Conservation (phyloP, 2,329 filamentous ascomycete genomes). For the Triangularia verruculosa region DNA sequence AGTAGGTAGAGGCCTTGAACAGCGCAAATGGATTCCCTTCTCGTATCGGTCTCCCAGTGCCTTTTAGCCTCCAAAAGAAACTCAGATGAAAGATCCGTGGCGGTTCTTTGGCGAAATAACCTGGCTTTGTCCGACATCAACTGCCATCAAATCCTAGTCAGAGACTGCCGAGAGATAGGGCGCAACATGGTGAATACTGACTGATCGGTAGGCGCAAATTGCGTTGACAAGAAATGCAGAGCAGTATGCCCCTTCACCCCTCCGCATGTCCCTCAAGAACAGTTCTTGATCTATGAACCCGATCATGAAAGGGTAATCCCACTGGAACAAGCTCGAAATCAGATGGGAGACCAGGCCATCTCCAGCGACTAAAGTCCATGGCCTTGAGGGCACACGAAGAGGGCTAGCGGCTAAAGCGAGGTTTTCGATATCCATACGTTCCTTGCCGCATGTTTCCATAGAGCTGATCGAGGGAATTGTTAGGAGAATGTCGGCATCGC, state of each 20-base stretch:
- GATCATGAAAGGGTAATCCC: conserved; percentile 30
- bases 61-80: conserved; percentile 30
- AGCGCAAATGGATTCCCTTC: conserved; percentile 23
- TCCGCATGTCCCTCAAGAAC: conserved; percentile 32
- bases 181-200: conserved; percentile 16
- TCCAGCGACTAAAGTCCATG: conserved; percentile 32
- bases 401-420: conserved; percentile 21
- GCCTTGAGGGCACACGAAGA: conserved; percentile 30
- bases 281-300: conserved; percentile 29
- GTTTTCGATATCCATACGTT: conserved; percentile 19
- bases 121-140: conserved; percentile 22
- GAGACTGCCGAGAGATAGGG: background rate
- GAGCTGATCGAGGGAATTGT: conserved; percentile 11
- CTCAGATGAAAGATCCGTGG: conserved; percentile 19
- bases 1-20: conserved; percentile 27
- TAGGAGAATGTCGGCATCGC: conserved; percentile 25
- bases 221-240: conserved; percentile 34
- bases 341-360: conserved; percentile 34
- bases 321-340: conserved; percentile 32
- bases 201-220: conserved; percentile 33
- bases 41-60: conserved; percentile 25
- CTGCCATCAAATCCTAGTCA: conserved; percentile 20
- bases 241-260: conserved; percentile 25
- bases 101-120: conserved; percentile 14
- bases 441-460: conserved; percentile 6